Base-by-base conservation (phyloP, 2,329 filamentous ascomycete species). In the Sporothrix protearum region DNA sequence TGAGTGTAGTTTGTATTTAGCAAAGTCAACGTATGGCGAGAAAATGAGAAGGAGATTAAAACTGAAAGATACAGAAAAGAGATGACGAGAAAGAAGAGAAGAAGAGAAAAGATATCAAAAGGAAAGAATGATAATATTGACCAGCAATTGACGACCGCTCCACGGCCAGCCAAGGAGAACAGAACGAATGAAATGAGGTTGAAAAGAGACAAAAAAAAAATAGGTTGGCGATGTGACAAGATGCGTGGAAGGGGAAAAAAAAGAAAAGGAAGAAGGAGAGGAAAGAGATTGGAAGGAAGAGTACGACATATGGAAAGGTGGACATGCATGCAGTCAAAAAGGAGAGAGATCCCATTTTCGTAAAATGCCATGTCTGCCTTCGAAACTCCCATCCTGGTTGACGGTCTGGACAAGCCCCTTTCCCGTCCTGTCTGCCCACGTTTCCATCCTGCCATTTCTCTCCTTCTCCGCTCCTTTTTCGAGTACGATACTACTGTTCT, bases 121-220 rank as follows among this genome's bases (percentile, higher is more conserved):
- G 70, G 28, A 47, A 53, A 67, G 39, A 9, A 51, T 28, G 33
- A 25, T 33, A 57, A 45, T 66, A 72, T 75, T 74, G 74, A 71
- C 74, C 74, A 75, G 74, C 74, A 75, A 75, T 70, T 55, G 64
- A 70, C 51, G 66, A 73, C 73, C 74, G 73, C 51, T 74, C 74
- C 68, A 74, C 74, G 70, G 73, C 64, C 71, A 59, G 70, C 30
- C 59, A 66, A 70, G 47, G 36, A 71, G 66, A 72, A 69, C 36
- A 28, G 53, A 59, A 51, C 63, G 64, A 39, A 57, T 16, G 53
- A 22, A 14, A 51, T 45, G 59, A 39, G 57, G 51, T 28, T 55
- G 25, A 47, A 47, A 47, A 47, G 39, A n/a, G 22, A n/a, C n/a
- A n/a, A 10, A 42, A 42, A 49, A n/a, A 36, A n/a, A 61, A n/a